Conservation (phyloP, 208 protist species). For the Leishmania turanica region DNA sequence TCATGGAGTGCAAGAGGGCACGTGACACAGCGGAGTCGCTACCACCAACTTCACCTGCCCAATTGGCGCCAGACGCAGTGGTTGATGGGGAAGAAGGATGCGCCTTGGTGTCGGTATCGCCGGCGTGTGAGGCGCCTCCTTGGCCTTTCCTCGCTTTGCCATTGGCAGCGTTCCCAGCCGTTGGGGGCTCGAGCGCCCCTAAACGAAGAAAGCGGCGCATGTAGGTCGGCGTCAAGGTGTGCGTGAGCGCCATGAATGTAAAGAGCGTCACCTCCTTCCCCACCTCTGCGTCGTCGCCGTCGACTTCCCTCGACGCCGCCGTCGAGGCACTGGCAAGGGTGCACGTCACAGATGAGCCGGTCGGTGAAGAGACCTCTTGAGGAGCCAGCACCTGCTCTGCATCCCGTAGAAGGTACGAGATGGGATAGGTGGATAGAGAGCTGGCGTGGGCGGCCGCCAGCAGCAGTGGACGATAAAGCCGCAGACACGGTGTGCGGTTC, state of each 20-base stretch:
- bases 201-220: conserved; percentile 59
- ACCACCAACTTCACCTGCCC: neutral
- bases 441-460: conserved; percentile 36
- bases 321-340: neutral
- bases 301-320: neutral
- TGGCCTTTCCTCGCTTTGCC: neutral
- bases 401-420: conserved; percentile 45
- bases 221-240: conserved; percentile 40
- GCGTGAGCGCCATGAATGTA: conserved; percentile 39
- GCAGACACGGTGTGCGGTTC: conserved; percentile 41
- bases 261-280: conserved; percentile 55
- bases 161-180: neutral
- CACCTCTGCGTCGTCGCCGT: neutral
- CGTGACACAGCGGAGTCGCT: conserved; percentile 11
- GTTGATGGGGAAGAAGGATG: neutral
- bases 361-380: neutral
- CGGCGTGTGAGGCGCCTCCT: neutral
- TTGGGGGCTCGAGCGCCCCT: neutral
- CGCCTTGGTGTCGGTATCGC: neutral
- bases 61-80: neutral
- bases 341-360: neutral
- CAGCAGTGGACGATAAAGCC: conserved; percentile 49
- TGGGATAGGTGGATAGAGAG: conserved; percentile 58
- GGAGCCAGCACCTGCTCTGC: conserved; percentile 39
- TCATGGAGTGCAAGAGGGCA: conserved; percentile 42